Evolutionary conservation across 495 filamentous ascomycete genomes (phyloP).

Genomic region (Aspergillus avenaceus): DNA sequence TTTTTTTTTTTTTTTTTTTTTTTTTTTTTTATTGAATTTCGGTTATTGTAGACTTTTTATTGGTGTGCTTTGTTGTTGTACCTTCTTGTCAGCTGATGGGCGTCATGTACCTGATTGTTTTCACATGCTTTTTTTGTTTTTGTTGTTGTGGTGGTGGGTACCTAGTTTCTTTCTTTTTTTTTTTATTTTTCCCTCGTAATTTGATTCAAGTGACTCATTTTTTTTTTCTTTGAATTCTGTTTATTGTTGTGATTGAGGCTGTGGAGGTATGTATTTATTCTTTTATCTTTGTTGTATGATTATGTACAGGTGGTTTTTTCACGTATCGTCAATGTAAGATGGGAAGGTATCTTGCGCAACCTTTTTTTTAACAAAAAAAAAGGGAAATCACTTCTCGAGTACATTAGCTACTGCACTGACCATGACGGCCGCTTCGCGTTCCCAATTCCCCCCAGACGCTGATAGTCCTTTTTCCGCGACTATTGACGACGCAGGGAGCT

Average conservation of each 20-base stretch:
- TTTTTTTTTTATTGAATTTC: too few relatives aligned
- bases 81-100: slow-evolving; percentile 1
- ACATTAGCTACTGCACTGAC: slow-evolving; percentile 65
- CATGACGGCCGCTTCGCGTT: slow-evolving; percentile 94
- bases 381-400: slow-evolving; percentile 36
- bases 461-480: slow-evolving; percentile 38
- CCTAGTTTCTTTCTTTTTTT: neutral
- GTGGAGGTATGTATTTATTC: neutral
- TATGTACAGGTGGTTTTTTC: neutral
- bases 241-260: neutral
- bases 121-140: neutral
- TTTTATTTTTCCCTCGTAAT: neutral
- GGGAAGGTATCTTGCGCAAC: neutral
- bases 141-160: neutral
- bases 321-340: neutral
- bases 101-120: neutral
- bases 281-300: too few relatives aligned
- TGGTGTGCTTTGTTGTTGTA: neutral
- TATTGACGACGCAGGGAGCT: slow-evolving; percentile 55
- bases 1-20: too few relatives aligned
- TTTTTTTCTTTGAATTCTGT: neutral
- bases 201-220: too few relatives aligned
- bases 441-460: slow-evolving; percentile 60
- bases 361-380: too few relatives aligned
- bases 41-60: too few relatives aligned